phyloP scores from a whole-genome alignment of 163 green algal genomes.

The Scenedesmus sp. region DNA sequence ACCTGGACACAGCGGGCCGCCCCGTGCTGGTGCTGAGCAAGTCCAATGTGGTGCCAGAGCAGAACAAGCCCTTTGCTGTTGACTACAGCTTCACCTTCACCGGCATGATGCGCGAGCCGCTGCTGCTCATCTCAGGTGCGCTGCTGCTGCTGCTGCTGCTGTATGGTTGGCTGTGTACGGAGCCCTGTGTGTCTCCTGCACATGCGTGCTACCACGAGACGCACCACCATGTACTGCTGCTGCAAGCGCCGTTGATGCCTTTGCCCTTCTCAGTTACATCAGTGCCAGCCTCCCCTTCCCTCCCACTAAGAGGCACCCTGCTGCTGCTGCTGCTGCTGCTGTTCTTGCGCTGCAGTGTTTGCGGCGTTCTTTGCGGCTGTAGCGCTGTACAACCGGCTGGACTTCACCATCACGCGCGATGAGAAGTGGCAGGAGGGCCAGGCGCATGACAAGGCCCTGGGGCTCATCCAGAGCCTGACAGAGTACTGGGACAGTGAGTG shows the following conservation, averaged over 20 bases:
- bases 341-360: slow-evolving; percentile 44
- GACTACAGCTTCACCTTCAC: slow-evolving; percentile 74
- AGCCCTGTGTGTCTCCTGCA: no score
- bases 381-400: slow-evolving; percentile 64
- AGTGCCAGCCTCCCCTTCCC: no score
- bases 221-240: no score
- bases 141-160: neutral
- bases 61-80: slow-evolving; percentile 74
- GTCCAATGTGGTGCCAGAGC: slow-evolving; percentile 77
- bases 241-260: no score
- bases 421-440: slow-evolving; percentile 60
- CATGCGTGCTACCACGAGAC: no score
- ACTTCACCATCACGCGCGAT: slow-evolving; percentile 66
- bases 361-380: slow-evolving; percentile 54
- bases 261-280: no score
- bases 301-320: neutral
- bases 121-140: slow-evolving; percentile 75
- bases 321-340: slow-evolving; percentile 10
- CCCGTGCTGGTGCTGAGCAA: slow-evolving; percentile 87
- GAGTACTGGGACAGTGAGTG: slow-evolving; percentile 54
- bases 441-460: slow-evolving; percentile 54
- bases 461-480: slow-evolving; percentile 59
- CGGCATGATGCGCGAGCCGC: slow-evolving; percentile 74
- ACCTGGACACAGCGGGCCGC: slow-evolving; percentile 84
- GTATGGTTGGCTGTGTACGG: no score